These are phyloP conservation scores for Lomentospora prolificans DNA, from an alignment of 2,329 filamentous ascomycete species.

Conservation along the genomic window DNA sequence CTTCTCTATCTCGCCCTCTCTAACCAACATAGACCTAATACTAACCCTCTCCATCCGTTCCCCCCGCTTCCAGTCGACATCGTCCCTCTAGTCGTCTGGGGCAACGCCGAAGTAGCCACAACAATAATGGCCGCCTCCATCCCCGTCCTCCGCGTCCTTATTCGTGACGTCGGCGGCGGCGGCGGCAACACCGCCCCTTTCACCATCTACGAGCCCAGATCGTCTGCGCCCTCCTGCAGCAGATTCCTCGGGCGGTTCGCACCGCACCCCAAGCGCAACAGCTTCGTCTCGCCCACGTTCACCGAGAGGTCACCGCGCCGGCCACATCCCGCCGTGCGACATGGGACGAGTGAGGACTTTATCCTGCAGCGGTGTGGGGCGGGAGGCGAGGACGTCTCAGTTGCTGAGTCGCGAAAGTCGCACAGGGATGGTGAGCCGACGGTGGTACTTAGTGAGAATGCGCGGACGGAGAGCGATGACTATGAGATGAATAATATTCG, in stretches of 20 bases:
- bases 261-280: background rate
- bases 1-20: background rate
- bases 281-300: background rate
- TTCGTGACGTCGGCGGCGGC: slow-evolving; percentile 9
- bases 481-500: background rate
- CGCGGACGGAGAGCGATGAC: background rate
- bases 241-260: background rate
- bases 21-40: too few species aligned
- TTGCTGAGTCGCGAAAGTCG: background rate
- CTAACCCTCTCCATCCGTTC: slow-evolving; percentile 2
- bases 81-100: slow-evolving; percentile 13
- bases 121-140: slow-evolving; percentile 15
- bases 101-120: slow-evolving; percentile 13
- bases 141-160: slow-evolving; percentile 12
- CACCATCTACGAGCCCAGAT: background rate
- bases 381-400: background rate
- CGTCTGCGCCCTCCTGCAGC: background rate
- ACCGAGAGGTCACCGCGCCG: background rate
- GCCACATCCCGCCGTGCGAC: background rate
- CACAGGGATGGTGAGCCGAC: background rate
- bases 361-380: background rate
- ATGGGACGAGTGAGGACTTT: background rate
- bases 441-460: background rate
- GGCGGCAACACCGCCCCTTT: background rate
- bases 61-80: slow-evolving; percentile 10